Base-by-base conservation (phyloP, 1,284 basidiomycete genomes). In the Irpex sp. region DNA sequence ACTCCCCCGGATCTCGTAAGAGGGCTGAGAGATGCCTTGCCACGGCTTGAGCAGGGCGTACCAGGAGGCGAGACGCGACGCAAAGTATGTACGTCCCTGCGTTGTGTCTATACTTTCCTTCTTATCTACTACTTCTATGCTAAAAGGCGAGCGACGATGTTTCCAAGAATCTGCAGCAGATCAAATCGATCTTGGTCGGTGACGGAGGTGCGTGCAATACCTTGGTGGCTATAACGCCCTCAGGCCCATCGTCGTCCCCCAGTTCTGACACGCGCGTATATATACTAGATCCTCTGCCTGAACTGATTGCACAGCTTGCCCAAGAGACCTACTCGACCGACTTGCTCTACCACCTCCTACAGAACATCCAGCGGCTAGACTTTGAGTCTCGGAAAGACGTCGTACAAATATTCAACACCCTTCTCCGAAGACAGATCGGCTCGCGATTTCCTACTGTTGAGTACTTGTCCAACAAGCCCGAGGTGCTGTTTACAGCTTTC, bases 361-460 rank as follows among this genome's bases (percentile, higher is more conserved):
- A 86, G 56, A 87, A 93, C 74, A 91, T 98, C 68, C 85, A 83
- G 37, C 86, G 88, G 46, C 92, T 99, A 73, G 97, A 99, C 72
- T 99, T 99, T 72, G 97, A 99, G 79, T 88, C 93, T 36, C 84
- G 93, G 69, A 99, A 99, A 78, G 97, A 99, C 71, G 94, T 97
- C 35, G 93, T 96, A 0, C 94, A 96, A 76, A 97, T 99, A 71
- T 98, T 97, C 83, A 97, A 93, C 77, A 92, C 92, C 68, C 87
- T 99, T n/a, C 82, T 99, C 3, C 87, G 96, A 60, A 83, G 97
- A 56, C 95, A 97, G 77, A 97, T 99, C 68, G 97, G 97, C 33
- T 83, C 90, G 2, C 86, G 97, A 26, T 92, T 86, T 75, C 97
- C 97, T 7, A 99, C 97, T 0, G 96, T 99, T 50, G 97, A 99